Base-by-base conservation (phyloP, 2,329 filamentous ascomycete species). In the Tolypocladium ophioglossoides region DNA sequence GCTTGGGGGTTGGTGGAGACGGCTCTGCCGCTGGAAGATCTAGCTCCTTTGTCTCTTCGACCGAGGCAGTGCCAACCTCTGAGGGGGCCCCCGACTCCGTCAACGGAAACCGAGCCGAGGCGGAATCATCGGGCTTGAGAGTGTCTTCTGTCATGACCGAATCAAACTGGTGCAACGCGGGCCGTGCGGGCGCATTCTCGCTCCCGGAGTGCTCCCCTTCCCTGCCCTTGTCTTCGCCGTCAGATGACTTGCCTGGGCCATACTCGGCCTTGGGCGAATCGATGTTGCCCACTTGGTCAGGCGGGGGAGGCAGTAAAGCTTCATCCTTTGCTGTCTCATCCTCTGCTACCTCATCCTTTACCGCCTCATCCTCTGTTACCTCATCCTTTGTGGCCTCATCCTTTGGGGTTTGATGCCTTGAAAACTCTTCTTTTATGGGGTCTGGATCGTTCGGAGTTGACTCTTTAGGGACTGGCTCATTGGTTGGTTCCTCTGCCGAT, bases 281-380 rank as follows among this genome's bases (percentile, higher is more conserved):
- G 52, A 73, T 72, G 18, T 73, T 73, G 32, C 70, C 70, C 11
- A 73, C 70, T 56, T 73, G 68, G 27, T 72, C 70, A 0, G 65
- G 69, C 0, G 70, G 70, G 9, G 70, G 70, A 11, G 68, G 70
- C 1, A 72, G 56, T 16, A 71, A 52, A 6, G 66, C 52, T 4
- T 50, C 47, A 32, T 37, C 20, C 9, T 51, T 37, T 3, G 30
- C 18, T 4, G 40, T 11, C n/a, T 52, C 51, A 12, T 37, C 37
- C 12, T 51, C 40, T n/a, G 30, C n/a, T 20, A 24, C 9, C 9
- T 50, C 47, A 32, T 37, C 20, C 9, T 51, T 37, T 3, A n/a
- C 46, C 10, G 40, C 4, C 16, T 32, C 38, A 8, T 54, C 49
- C 5, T 48, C 32, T 14, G 30, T n/a, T n/a, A 27, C 27, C 22